Evolutionary conservation across 257 asterid species (phyloP).

Genomic region (Nicotiana attenuata): DNA sequence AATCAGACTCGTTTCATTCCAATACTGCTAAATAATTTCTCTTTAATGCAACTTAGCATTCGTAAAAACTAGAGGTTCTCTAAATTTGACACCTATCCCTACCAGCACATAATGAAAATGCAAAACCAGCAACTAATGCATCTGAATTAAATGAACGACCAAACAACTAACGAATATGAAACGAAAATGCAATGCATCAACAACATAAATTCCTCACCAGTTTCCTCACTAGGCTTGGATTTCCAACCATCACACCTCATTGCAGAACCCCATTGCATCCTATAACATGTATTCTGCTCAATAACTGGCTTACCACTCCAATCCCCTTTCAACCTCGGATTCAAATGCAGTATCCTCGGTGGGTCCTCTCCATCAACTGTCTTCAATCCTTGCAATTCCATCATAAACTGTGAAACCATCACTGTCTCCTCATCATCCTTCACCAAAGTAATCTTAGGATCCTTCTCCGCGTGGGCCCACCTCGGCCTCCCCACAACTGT

Average conservation of each 20-base stretch:
- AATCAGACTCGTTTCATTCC: neutral
- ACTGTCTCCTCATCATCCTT: conserved; percentile 25
- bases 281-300: conserved; percentile 83
- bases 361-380: conserved; percentile 96
- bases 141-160: neutral
- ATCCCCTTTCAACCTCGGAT: conserved; percentile 89
- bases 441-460: conserved; percentile 37
- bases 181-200: neutral
- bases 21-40: neutral
- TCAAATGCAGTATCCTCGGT: conserved; percentile 83
- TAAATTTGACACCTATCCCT: neutral
- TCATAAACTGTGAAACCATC: conserved; percentile 70
- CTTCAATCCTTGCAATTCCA: conserved; percentile 86
- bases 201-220: conserved; percentile 42
- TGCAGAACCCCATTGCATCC: conserved; percentile 93
- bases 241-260: conserved; percentile 90
- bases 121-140: neutral
- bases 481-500: conserved; percentile 76
- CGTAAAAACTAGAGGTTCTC: neutral
- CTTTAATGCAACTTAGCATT: neutral
- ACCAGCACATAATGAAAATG: neutral
- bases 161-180: neutral
- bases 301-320: conserved; percentile 84
- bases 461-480: conserved; percentile 42
- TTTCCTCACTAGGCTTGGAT: conserved; percentile 77